These are phyloP conservation scores for Tephrocybe sp. DNA, from an alignment of 768 basidiomycete genomes.

Conservation along the genomic window DNA sequence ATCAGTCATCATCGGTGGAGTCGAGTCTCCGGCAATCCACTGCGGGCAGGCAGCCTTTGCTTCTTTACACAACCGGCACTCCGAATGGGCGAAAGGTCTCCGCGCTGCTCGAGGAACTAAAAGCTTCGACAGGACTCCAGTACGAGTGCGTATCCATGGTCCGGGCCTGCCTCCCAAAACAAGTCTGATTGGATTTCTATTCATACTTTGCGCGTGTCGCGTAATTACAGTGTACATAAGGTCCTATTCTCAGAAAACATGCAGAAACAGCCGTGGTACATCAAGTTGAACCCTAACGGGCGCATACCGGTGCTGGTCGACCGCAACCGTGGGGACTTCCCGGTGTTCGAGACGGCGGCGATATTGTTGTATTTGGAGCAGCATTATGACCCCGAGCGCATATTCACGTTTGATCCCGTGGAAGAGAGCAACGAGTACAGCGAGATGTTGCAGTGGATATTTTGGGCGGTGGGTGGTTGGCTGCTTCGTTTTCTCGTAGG, in stretches of 20 bases:
- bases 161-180: too few species aligned
- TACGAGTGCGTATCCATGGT: slow-evolving; percentile 30
- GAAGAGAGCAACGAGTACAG: slow-evolving; percentile 29
- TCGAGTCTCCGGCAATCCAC: slow-evolving; percentile 2
- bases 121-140: slow-evolving; percentile 33
- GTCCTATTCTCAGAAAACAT: slow-evolving; percentile 18
- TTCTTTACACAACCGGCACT: slow-evolving; percentile 47
- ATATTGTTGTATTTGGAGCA: slow-evolving; percentile 45
- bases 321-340: slow-evolving; percentile 27
- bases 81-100: slow-evolving; percentile 59
- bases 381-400: slow-evolving; percentile 41
- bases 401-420: slow-evolving; percentile 37
- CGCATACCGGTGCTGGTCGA: slow-evolving; percentile 38
- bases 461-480: slow-evolving; percentile 32
- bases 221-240: slow-evolving; percentile 15
- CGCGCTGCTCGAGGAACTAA: slow-evolving; percentile 61
- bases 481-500: not conserved
- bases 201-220: too few species aligned
- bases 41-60: slow-evolving; percentile 17
- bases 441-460: slow-evolving; percentile 48
- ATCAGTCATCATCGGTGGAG: slow-evolving; percentile 13
- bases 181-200: too few species aligned
- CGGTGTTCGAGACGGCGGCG: slow-evolving; percentile 43
- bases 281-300: slow-evolving; percentile 40
- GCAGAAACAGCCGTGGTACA: slow-evolving; percentile 34